These are phyloP conservation scores for Apiotrichum siamense DNA, from an alignment of 1,284 basidiomycete species.

Conservation along the genomic window DNA sequence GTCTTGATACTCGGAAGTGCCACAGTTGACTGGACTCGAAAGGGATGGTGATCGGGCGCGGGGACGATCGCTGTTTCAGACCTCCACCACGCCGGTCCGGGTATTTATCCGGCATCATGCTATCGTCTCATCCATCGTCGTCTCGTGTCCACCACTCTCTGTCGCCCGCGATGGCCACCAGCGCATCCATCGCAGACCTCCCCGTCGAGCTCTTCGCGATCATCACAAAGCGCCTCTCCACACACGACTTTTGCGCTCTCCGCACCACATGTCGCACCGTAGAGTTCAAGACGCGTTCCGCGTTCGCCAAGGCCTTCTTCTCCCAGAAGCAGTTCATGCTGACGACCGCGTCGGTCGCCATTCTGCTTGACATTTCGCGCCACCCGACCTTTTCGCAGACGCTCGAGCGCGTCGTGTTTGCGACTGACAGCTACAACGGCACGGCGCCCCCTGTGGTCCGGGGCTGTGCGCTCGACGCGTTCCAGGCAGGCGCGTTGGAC, in stretches of 20 bases:
- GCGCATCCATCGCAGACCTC: constrained; percentile 1
- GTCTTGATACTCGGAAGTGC: no score
- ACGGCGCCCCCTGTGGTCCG: background rate
- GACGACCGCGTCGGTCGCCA: constrained; percentile 1
- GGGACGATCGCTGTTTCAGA: no score
- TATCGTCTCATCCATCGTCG: no score
- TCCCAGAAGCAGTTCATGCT: constrained; percentile 18
- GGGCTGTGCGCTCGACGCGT: background rate
- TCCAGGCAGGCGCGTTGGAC: background rate
- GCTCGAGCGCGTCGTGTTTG: constrained; percentile 10
- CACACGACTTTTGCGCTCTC: constrained; percentile 2
- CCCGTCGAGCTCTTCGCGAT: constrained; percentile 11
- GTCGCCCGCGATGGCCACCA: background rate
- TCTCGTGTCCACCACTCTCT: no score
- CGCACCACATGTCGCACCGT: constrained; percentile 12
- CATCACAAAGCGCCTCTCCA: constrained; percentile 7
- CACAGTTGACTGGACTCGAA: no score
- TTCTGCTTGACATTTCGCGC: constrained; percentile 9
- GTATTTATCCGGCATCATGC: no score
- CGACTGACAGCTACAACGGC: background rate
- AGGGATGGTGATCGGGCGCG: no score
- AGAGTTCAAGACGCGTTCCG: constrained; percentile 4
- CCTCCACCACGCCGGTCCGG: no score
- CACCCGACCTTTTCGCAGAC: background rate
- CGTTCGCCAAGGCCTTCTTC: constrained; percentile 13